Evolutionary conservation across 345 rosid genomes (phyloP).

Genomic region (Crucihimalaya himalaica): DNA sequence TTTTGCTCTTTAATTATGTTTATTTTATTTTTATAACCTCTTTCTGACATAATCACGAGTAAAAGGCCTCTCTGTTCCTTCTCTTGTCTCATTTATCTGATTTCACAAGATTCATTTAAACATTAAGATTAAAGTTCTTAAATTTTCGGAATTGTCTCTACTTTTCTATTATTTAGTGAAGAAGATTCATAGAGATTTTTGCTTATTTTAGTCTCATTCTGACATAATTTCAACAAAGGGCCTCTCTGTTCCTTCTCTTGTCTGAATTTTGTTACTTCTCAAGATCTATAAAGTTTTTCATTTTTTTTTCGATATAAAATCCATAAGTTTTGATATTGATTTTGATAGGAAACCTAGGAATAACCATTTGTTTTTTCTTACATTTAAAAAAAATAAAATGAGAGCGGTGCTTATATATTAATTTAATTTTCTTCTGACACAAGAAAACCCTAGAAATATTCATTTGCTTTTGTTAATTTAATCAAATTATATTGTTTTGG

Average conservation of each 20-base stretch:
- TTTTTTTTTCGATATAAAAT: not conserved
- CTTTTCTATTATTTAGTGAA: not conserved
- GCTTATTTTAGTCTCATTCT: not conserved
- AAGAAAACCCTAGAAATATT: not conserved
- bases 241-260: conserved; percentile 1
- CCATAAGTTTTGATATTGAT: not conserved
- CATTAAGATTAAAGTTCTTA: not conserved
- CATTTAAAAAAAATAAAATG: no score
- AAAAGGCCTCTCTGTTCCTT: not conserved
- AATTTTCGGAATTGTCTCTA: not conserved
- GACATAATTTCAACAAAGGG: not conserved
- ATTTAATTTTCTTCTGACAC: not conserved
- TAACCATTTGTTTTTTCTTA: no score
- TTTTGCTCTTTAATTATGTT: not conserved
- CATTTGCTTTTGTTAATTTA: not conserved
- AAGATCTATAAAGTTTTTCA: not conserved
- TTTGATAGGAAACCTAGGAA: not conserved
- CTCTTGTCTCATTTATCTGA: not conserved
- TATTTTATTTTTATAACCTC: not conserved
- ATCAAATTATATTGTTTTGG: not conserved
- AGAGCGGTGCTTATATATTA: not conserved
- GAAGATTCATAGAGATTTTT: not conserved
- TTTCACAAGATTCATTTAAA: not conserved
- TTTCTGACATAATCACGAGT: not conserved
- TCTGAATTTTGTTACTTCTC: not conserved